These are phyloP conservation scores for Sclerotinia borealis DNA, from an alignment of 2,329 filamentous ascomycete species.

Conservation along the genomic window DNA sequence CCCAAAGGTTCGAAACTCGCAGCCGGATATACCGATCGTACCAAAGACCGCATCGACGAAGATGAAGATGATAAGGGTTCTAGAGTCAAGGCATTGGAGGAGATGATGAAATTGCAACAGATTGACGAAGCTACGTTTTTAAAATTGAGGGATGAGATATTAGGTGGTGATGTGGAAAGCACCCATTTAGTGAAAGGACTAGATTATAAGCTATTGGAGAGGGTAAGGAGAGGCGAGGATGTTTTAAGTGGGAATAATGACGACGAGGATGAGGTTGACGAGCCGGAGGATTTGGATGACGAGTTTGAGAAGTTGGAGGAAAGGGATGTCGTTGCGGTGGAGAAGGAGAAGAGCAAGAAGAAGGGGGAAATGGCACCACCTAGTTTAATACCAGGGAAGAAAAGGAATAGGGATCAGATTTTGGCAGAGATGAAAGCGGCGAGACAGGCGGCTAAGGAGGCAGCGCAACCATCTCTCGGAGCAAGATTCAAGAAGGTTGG, in stretches of 20 bases:
- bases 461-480: slow-evolving; percentile 46
- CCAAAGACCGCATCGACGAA: slow-evolving; percentile 53
- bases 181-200: slow-evolving; percentile 90
- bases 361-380: slow-evolving; percentile 55
- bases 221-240: slow-evolving; percentile 51
- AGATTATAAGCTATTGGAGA: slow-evolving; percentile 73
- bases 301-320: slow-evolving; percentile 56
- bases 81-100: slow-evolving; percentile 72
- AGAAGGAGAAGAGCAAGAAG: slow-evolving; percentile 44
- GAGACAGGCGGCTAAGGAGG: slow-evolving; percentile 50
- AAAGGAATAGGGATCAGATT: slow-evolving; percentile 60
- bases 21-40: slow-evolving; percentile 77
- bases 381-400: slow-evolving; percentile 47
- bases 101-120: slow-evolving; percentile 74
- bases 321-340: slow-evolving; percentile 47
- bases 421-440: slow-evolving; percentile 60
- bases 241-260: slow-evolving; percentile 28
- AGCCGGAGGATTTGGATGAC: slow-evolving; percentile 52
- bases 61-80: slow-evolving; percentile 51
- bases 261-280: slow-evolving; percentile 20
- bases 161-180: slow-evolving; percentile 71
- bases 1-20: slow-evolving; percentile 80
- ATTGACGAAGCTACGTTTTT: slow-evolving; percentile 78
- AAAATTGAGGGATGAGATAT: slow-evolving; percentile 65
- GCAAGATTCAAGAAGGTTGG: slow-evolving; percentile 61